These are phyloP conservation scores for Cladophialophora psammophila DNA, from an alignment of 2,329 filamentous ascomycete genomes.

Conservation along the genomic window DNA sequence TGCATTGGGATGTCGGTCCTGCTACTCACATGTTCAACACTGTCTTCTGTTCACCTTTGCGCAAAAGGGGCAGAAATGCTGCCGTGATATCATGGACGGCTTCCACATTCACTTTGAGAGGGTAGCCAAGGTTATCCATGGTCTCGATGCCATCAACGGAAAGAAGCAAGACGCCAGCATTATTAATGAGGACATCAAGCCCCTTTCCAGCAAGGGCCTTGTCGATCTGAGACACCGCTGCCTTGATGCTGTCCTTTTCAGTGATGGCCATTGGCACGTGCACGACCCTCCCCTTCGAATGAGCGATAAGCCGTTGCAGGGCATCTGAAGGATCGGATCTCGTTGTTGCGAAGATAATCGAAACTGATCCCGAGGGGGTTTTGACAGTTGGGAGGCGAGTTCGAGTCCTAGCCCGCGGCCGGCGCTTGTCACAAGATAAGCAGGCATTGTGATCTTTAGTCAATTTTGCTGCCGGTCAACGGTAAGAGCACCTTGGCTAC, in stretches of 20 bases:
- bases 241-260: constrained; percentile 45
- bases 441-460: constrained; percentile 43
- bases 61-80: constrained; percentile 51
- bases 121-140: constrained; percentile 49
- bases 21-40: constrained; percentile 54
- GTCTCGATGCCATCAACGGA: constrained; percentile 31
- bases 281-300: constrained; percentile 47
- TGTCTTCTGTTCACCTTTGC: constrained; percentile 51
- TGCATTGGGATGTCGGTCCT: neutral
- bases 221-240: constrained; percentile 48
- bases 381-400: constrained; percentile 44
- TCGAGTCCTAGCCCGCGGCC: constrained; percentile 49
- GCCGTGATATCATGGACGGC: constrained; percentile 50
- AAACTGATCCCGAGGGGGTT: constrained; percentile 46
- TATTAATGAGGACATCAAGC: constrained; percentile 58
- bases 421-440: constrained; percentile 44
- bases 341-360: constrained; percentile 52
- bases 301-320: constrained; percentile 48
- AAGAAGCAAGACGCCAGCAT: constrained; percentile 48
- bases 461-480: neutral
- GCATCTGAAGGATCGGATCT: constrained; percentile 45
- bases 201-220: constrained; percentile 47
- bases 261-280: constrained; percentile 51
- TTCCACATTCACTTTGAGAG: constrained; percentile 54
- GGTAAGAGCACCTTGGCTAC: neutral